Conservation (phyloP, 2,329 filamentous ascomycete genomes). For the Aureobasidium mangrovei region DNA sequence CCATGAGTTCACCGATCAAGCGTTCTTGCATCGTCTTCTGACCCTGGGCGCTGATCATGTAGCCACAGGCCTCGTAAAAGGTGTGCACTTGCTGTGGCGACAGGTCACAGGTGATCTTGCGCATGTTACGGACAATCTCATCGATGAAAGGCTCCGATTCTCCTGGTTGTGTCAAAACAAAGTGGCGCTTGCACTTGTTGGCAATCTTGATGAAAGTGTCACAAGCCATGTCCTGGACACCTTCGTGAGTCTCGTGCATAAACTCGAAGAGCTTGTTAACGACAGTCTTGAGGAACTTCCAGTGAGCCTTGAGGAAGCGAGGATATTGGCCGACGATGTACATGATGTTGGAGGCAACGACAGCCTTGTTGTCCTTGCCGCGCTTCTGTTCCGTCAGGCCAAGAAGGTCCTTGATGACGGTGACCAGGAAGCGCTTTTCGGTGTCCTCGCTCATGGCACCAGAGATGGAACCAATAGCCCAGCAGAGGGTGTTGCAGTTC, state of each 20-base stretch:
- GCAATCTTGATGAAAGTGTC: conserved; percentile 99
- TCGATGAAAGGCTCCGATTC: conserved; percentile 96
- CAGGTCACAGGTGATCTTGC: conserved; percentile 90
- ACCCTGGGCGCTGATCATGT: conserved; percentile 97
- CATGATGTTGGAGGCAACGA: conserved; percentile 99
- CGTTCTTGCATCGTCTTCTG: conserved; percentile 92
- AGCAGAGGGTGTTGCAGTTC: conserved; percentile 98
- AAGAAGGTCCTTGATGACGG: conserved; percentile 95
- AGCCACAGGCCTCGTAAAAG: conserved; percentile 97
- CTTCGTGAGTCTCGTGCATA: conserved; percentile 99
- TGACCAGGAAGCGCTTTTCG: conserved; percentile 95
- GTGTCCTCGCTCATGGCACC: conserved; percentile 99
- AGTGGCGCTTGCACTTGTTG: conserved; percentile 94
- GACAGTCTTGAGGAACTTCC: conserved; percentile 99
- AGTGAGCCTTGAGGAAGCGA: conserved; percentile 95
- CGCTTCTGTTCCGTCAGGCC: conserved; percentile 98
- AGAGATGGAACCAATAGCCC: conserved; percentile 98
- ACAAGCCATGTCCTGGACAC: conserved; percentile 99
- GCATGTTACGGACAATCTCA: conserved; percentile 91
- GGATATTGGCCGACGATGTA: conserved; percentile 99
- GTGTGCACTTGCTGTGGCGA: conserved; percentile 97
- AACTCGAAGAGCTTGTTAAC: conserved; percentile 99
- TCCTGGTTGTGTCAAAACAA: conserved; percentile 88
- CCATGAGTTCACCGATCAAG: conserved; percentile 85
- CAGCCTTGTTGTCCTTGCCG: conserved; percentile 98